Base-by-base conservation (phyloP, 2,329 filamentous ascomycete genomes). In the Didymella arachidicola region DNA sequence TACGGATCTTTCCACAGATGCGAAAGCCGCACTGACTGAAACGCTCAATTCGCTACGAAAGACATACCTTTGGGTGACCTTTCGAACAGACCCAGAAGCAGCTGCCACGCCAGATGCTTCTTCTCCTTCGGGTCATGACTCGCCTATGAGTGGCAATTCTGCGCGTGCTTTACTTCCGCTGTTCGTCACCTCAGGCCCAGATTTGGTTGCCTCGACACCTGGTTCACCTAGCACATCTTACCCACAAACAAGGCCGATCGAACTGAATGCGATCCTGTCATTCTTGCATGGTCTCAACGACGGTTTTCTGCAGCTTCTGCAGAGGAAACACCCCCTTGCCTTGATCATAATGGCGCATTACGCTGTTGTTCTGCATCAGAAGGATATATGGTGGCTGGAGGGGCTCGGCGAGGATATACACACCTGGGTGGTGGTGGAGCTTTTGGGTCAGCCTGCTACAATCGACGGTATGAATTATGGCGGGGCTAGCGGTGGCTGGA, bases 331-430 rank as follows among this genome's bases (percentile, higher is more conserved):
- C 19, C 19, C 38, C 3, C 19, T 41, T 19, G 2, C 11, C 19
- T 25, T 41, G 19, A 25, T 41, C 11, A 25, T 25, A 4, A 22
- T 41, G 38, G 38, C 38, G 11, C 19, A 41, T 25, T 41, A 41
- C 19, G 38, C 38, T 16, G 38, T 41, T 25, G 18, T 41, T 4
- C 19, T 41, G 19, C 38, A 41, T 14, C 38, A 41, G 11, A 41
- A 54, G 25, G 41, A 53, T 3, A 25, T 45, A 7, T 53, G 39
- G 39, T 53, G 41, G 30, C 25, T 44, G 5, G n/a, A 14, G 16
- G 50, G 30, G 8, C 29, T 53, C 41, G 41, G 41, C 34, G 19
- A 53, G 12, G 50, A 45, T 16, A 53, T 38, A 29, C 12, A 44
- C 19, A 18, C 49, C 27, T 44, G 39, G 49, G n/a, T 44, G 2